These are phyloP conservation scores for Colletotrichum filicis DNA, from an alignment of 2,329 filamentous ascomycete species.

Conservation along the genomic window DNA sequence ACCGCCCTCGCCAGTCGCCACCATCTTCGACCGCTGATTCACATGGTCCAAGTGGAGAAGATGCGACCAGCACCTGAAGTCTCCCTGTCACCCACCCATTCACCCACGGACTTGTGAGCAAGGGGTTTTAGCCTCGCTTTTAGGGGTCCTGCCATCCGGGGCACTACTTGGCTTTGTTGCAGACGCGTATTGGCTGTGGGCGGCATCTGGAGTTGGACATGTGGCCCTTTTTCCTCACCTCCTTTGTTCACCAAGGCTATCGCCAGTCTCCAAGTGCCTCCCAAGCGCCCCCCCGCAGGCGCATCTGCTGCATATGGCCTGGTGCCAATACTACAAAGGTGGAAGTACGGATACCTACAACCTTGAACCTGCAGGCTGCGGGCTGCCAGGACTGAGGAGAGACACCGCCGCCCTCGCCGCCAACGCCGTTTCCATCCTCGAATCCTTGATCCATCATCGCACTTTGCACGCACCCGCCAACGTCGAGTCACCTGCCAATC, in stretches of 20 bases:
- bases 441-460: not conserved
- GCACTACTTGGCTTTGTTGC: no score
- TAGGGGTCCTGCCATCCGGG: constrained; percentile 16
- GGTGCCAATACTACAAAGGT: no score
- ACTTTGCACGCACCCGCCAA: not conserved
- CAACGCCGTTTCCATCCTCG: not conserved
- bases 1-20: not conserved
- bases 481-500: constrained; percentile 19
- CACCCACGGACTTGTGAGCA: not conserved
- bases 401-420: not conserved
- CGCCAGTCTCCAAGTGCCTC: no score
- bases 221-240: not conserved
- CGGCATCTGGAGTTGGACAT: not conserved
- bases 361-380: no score
- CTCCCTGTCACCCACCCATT: not conserved
- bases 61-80: not conserved
- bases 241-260: not conserved
- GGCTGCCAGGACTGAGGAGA: not conserved
- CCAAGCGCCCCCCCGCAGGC: not conserved
- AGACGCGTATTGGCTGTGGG: not conserved
- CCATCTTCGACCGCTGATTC: not conserved
- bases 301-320: not conserved
- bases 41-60: not conserved
- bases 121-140: constrained; percentile 20
- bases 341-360: no score